phyloP scores from a whole-genome alignment of 345 rosid species.

The Moricandia arvensis region DNA sequence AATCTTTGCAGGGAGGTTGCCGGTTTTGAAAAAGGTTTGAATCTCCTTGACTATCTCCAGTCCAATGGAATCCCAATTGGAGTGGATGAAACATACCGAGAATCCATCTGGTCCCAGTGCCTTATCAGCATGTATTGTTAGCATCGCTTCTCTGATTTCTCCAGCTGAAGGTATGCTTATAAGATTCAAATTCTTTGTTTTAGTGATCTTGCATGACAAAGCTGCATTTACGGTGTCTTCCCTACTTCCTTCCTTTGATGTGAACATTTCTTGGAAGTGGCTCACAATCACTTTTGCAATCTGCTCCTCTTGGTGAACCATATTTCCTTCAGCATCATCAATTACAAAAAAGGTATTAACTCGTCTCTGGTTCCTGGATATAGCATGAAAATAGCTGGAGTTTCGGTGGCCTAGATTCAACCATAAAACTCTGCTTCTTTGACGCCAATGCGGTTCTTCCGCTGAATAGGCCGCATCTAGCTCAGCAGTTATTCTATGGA shows the following conservation, averaged over 20 bases:
- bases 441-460: not conserved
- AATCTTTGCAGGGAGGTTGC: too few species aligned
- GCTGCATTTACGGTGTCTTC: not conserved
- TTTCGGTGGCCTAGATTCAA: not conserved
- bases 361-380: not conserved
- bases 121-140: too few species aligned
- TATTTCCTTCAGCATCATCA: not conserved
- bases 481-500: not conserved
- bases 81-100: too few species aligned
- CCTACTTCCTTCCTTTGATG: not conserved
- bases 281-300: not conserved
- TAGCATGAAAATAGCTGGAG: not conserved
- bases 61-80: too few species aligned
- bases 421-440: not conserved
- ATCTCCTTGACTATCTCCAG: too few species aligned
- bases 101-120: too few species aligned
- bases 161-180: too few species aligned
- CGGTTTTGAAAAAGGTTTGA: too few species aligned
- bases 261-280: not conserved
- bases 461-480: not conserved
- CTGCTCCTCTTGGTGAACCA: not conserved
- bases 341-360: not conserved
- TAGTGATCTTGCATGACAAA: not conserved
- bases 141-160: too few species aligned
- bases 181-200: too few species aligned